phyloP scores from a whole-genome alignment of 2,329 filamentous ascomycete genomes.

The Cryphonectria parasitica region DNA sequence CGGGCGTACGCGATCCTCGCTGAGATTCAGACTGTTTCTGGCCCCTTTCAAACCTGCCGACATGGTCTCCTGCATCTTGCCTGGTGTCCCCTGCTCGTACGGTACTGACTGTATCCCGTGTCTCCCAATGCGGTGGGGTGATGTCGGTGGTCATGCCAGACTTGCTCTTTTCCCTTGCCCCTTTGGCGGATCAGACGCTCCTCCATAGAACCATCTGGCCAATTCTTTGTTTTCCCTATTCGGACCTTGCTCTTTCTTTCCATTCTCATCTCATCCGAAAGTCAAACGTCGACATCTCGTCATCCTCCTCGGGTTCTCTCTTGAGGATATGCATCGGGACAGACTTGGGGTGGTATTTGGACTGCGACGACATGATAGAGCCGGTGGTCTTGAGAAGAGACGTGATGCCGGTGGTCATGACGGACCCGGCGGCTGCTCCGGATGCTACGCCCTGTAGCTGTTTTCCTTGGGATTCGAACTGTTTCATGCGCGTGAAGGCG shows the following conservation, averaged over 20 bases:
- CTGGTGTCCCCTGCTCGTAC: not conserved
- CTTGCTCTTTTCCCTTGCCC: not conserved
- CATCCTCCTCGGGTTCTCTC: conserved; percentile 4
- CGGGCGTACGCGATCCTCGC: not conserved
- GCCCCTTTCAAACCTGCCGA: not conserved
- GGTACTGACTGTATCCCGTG: not conserved
- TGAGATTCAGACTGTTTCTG: not conserved
- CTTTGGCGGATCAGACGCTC: not conserved
- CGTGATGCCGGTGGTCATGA: conserved; percentile 22
- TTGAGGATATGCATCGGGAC: conserved; percentile 12
- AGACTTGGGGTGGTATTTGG: not conserved
- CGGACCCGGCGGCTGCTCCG: conserved; percentile 21
- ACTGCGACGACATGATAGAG: conserved; percentile 11
- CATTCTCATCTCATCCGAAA: not conserved
- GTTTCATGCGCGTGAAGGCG: conserved; percentile 29
- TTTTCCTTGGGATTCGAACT: conserved; percentile 24
- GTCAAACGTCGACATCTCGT: conserved; percentile 9
- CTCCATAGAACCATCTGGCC: no score
- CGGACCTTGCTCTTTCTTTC: not conserved
- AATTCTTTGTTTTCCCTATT: not conserved
- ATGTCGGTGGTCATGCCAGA: not conserved
- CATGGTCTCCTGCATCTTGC: not conserved
- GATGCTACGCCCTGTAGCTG: conserved; percentile 23
- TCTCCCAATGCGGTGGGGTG: not conserved
- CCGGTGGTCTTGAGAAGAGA: conserved; percentile 16